A percentile compares a stretch with the other conserved stretches of the same genome.
These are phyloP conservation scores for Pseudocohnilembus persalinus DNA, from an alignment of 169 alveolate species.

Conservation along the genomic window DNA sequence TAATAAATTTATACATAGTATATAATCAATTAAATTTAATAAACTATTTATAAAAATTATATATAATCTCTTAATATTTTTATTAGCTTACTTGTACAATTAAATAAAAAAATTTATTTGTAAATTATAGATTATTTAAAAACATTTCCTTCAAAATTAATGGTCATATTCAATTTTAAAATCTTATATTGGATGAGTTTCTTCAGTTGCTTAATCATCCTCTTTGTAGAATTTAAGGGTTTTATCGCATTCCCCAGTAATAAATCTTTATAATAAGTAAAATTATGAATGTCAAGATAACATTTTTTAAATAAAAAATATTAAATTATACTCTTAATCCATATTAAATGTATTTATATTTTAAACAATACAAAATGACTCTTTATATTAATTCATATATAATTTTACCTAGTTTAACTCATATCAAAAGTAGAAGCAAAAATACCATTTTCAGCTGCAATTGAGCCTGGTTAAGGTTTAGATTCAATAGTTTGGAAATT, in stretches of 20 bases:
- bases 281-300: background rate
- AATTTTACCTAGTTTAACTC: conserved; percentile 38
- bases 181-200: conserved; percentile 58
- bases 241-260: conserved; percentile 99
- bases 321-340: too few relatives aligned
- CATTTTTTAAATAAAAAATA: too few relatives aligned
- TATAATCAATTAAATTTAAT: too few relatives aligned
- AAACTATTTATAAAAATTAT: too few relatives aligned
- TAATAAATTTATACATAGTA: too few relatives aligned
- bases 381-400: background rate
- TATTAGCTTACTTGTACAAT: too few relatives aligned
- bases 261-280: conserved; percentile 83
- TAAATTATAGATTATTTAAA: too few relatives aligned
- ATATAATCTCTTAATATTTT: too few relatives aligned
- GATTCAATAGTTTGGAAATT: conserved; percentile 91
- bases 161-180: conserved; percentile 36
- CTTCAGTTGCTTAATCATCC: conserved; percentile 76
- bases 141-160: conserved; percentile 4
- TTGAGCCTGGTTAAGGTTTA: conserved; percentile 96
- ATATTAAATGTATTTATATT: too few relatives aligned
- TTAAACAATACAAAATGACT: too few relatives aligned
- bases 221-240: conserved; percentile 94
- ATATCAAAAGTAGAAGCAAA: conserved; percentile 92
- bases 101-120: too few relatives aligned
- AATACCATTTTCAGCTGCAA: conserved; percentile 96